Base-by-base conservation (phyloP, 768 basidiomycete species). In the Collybia sordida region DNA sequence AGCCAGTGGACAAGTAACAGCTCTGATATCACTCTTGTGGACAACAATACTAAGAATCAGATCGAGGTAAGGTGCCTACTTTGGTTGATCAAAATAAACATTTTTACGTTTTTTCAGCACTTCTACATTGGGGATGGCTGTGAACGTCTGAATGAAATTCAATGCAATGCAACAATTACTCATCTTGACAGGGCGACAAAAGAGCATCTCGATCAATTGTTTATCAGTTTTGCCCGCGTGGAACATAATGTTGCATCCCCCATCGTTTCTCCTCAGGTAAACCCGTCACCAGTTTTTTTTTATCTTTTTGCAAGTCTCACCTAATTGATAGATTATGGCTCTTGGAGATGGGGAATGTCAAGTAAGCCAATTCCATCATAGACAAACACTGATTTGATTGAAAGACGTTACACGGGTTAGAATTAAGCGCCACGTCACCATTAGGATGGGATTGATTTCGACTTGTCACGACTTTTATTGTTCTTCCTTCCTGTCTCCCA, bases 1-100 rank as follows among this genome's bases (percentile, higher is more conserved):
- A 58, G 51, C 6, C 67, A 70, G 5, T 81, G 79, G 79, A 79
- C 60, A 81, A 82, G 52, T 68, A 64, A 17, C n/a, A n/a, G n/a
- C 70, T 75, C 19, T 55, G 59, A 28, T 76, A 79, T 51, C 68
- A 73, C n/a, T 50, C 61, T 78, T 8, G 60, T 71, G 1, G 78
- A 79, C 52, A 78, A 79, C 46, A 56, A 56, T 14, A 61, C 58
- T 2, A 55, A 59, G 42, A 55, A 67, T 17, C 70, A 73, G 49
- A 62, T 65, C 7, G 77, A 76, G 1, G 78, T 63, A 51, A 78
- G n/a, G n/a, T 21, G 21, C 1, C 15, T 9, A 1, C 41, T 19
- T 17, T 45, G 0, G 2, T 21, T 7, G 38, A 18, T 15, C 3
- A 41, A 47, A 22, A 31, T n/a, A n/a, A n/a, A n/a, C n/a, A n/a